These are phyloP conservation scores for Eucalyptus dawsonii DNA, from an alignment of 345 rosid species.

Conservation along the genomic window DNA sequence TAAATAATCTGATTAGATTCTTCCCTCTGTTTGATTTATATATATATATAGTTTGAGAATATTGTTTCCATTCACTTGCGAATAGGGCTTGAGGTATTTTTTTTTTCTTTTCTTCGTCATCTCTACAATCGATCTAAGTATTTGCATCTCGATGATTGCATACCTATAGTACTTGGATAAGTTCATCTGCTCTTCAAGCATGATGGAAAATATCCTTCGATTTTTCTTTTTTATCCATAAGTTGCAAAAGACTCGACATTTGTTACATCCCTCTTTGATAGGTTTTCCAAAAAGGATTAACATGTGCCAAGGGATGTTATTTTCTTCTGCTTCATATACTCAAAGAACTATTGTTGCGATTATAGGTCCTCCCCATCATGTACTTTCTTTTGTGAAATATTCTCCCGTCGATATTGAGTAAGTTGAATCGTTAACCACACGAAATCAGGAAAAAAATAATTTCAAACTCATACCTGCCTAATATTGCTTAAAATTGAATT, in stretches of 20 bases:
- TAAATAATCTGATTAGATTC: no score
- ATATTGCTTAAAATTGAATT: not conserved
- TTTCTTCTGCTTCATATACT: not conserved
- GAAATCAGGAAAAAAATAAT: not conserved
- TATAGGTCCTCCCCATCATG: not conserved
- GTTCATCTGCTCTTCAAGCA: not conserved
- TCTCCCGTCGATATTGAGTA: not conserved
- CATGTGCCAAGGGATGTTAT: not conserved
- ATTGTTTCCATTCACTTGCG: not conserved
- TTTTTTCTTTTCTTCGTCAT: not conserved
- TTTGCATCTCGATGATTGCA: not conserved
- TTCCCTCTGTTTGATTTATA: not conserved
- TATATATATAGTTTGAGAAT: not conserved
- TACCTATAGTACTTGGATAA: not conserved
- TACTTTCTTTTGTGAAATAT: not conserved
- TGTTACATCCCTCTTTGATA: not conserved
- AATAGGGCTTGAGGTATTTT: not conserved
- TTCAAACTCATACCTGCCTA: not conserved
- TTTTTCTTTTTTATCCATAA: not conserved
- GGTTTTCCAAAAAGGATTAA: not conserved
- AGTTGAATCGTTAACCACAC: not conserved
- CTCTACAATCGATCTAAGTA: no score
- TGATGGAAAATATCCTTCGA: not conserved
- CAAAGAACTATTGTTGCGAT: not conserved
- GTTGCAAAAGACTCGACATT: not conserved